Conservation (phyloP, 805 yeast genomes). For the Kurtzmaniella cleridarum region DNA sequence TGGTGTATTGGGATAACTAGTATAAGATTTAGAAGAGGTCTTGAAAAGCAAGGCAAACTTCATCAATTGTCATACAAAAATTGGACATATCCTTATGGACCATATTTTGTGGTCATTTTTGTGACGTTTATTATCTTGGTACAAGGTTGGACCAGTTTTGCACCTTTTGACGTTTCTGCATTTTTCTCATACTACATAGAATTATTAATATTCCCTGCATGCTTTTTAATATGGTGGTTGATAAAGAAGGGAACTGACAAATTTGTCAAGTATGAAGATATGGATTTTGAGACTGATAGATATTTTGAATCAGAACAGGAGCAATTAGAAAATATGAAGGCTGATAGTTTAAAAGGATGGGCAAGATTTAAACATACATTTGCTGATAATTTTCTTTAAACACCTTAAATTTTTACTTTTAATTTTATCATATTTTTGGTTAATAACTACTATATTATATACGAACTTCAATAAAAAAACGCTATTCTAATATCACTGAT, state of each 20-base stretch:
- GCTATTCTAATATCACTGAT: neutral
- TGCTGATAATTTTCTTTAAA: too few relatives aligned
- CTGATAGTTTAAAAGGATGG: constrained; percentile 40
- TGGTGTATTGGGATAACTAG: constrained; percentile 44
- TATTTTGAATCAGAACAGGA: constrained; percentile 49
- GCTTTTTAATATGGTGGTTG: constrained; percentile 39
- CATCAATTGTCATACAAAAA: constrained; percentile 37
- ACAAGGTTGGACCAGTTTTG: constrained; percentile 49
- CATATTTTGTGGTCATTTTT: constrained; percentile 40
- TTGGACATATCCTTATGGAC: constrained; percentile 51
- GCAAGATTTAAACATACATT: constrained; percentile 27
- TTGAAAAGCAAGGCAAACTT: constrained; percentile 37
- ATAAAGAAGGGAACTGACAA: constrained; percentile 33
- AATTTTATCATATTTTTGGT: too few relatives aligned
- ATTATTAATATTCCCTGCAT: constrained; percentile 41
- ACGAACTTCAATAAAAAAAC: neutral
- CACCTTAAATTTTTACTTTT: too few relatives aligned
- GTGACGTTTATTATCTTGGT: constrained; percentile 42
- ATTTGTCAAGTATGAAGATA: constrained; percentile 39
- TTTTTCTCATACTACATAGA: constrained; percentile 46
- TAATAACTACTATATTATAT: too few relatives aligned
- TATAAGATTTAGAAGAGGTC: constrained; percentile 44
- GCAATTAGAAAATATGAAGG: constrained; percentile 28
- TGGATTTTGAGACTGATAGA: constrained; percentile 50
- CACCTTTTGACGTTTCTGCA: constrained; percentile 37